phyloP scores from a whole-genome alignment of 108 stramenopile species.

The Cyclotella baltica region DNA sequence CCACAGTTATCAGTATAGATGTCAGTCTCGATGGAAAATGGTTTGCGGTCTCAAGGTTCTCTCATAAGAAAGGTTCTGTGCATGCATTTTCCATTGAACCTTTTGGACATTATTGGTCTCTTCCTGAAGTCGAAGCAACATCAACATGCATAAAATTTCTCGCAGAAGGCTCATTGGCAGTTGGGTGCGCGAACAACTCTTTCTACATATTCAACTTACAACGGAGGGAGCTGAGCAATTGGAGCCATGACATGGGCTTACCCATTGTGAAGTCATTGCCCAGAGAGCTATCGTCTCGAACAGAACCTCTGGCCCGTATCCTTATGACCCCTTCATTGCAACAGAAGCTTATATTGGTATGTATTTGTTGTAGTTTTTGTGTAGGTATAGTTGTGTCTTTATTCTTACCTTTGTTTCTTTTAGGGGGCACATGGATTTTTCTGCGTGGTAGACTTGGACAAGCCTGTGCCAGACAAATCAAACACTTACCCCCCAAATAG shows the following conservation, averaged over 20 bases:
- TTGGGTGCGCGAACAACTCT: constrained; percentile 70
- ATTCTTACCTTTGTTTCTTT: constrained; percentile 17
- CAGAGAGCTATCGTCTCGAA: constrained; percentile 57
- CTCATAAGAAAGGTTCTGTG: constrained; percentile 52
- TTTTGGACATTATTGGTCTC: constrained; percentile 74
- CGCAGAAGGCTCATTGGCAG: constrained; percentile 58
- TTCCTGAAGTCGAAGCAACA: constrained; percentile 69
- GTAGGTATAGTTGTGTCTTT: constrained; percentile 7
- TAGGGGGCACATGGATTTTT: constrained; percentile 83
- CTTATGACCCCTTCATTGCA: constrained; percentile 54
- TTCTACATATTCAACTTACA: constrained; percentile 74
- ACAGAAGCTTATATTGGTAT: constrained; percentile 75
- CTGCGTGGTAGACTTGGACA: constrained; percentile 67
- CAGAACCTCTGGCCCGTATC: constrained; percentile 67
- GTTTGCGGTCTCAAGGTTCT: constrained; percentile 62
- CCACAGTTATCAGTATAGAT: constrained; percentile 38
- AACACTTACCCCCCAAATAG: constrained; percentile 69
- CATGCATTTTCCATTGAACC: constrained; percentile 58
- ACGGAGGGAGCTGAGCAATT: constrained; percentile 55
- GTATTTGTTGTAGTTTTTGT: constrained; percentile 39
- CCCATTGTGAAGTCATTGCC: constrained; percentile 66
- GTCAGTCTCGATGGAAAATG: constrained; percentile 63
- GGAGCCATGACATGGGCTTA: constrained; percentile 78
- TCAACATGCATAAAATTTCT: constrained; percentile 67
- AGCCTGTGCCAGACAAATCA: constrained; percentile 64